Evolutionary conservation across 148 eudicot genomes (phyloP).

Genomic region (Salicornia ramosissima): DNA sequence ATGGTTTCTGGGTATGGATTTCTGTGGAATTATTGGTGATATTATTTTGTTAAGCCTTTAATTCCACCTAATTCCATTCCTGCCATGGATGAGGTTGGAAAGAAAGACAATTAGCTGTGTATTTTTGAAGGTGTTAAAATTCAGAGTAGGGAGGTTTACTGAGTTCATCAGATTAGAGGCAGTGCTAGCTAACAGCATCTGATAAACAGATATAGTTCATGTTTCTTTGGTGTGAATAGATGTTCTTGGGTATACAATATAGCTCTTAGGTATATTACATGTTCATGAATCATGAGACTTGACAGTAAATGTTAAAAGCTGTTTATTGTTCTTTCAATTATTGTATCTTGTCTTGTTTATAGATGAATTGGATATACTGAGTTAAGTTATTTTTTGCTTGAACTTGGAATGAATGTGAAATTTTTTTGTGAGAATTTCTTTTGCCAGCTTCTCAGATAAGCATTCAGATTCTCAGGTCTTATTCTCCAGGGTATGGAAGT

Average conservation of each 20-base stretch:
- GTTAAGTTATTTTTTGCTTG: background rate
- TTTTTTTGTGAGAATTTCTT: no score
- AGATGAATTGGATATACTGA: background rate
- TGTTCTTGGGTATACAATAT: constrained; percentile 12
- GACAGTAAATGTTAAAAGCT: background rate
- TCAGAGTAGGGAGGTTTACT: background rate
- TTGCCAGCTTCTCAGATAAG: no score
- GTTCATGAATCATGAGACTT: constrained; percentile 5
- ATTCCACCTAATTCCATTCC: constrained; percentile 34
- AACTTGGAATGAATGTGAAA: background rate
- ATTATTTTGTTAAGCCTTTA: constrained; percentile 18
- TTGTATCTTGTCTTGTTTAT: background rate
- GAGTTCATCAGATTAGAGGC: background rate
- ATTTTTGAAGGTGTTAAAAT: background rate
- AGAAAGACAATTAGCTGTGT: background rate
- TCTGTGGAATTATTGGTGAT: constrained; percentile 25
- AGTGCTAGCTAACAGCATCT: background rate
- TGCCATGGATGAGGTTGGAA: background rate
- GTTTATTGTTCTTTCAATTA: background rate
- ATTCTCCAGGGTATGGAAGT: no score
- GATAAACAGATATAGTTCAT: background rate
- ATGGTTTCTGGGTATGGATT: constrained; percentile 23
- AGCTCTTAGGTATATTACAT: constrained; percentile 6
- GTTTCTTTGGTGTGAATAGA: constrained; percentile 14
- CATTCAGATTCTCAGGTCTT: no score